Evolutionary conservation across 169 alveolate species (phyloP).

Genomic region (Babesia sp.): DNA sequence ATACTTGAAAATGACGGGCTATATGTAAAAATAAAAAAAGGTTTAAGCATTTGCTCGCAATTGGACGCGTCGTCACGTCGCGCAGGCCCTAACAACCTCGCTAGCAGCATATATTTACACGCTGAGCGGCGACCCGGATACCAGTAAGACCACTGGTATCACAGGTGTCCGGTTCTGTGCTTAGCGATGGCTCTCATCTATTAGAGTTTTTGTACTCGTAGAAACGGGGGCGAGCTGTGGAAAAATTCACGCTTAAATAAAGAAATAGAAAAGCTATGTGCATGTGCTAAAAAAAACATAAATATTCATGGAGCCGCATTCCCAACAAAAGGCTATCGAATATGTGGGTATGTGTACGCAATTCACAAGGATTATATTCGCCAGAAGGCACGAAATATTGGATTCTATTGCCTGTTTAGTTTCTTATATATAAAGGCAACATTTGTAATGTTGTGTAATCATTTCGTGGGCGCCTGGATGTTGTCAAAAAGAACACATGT

Average conservation of each 20-base stretch:
- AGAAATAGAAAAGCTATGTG: background rate
- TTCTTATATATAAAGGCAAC: background rate
- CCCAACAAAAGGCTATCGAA: background rate
- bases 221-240: background rate
- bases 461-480: background rate
- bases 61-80: too few species aligned
- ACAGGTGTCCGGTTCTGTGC: too few species aligned
- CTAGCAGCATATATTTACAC: too few species aligned
- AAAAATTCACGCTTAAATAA: background rate
- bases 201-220: background rate
- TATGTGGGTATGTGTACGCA: slow-evolving; percentile 1
- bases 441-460: background rate
- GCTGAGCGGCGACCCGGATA: too few species aligned
- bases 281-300: background rate
- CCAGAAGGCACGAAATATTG: background rate
- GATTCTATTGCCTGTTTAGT: background rate
- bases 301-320: background rate
- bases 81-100: too few species aligned
- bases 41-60: too few species aligned
- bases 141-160: too few species aligned
- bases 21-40: too few species aligned
- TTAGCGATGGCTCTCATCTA: too few species aligned
- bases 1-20: too few species aligned
- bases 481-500: slow-evolving; percentile 10
- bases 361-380: background rate